Base-by-base conservation (phyloP, 345 rosid genomes). In the Adansonia digitata region DNA sequence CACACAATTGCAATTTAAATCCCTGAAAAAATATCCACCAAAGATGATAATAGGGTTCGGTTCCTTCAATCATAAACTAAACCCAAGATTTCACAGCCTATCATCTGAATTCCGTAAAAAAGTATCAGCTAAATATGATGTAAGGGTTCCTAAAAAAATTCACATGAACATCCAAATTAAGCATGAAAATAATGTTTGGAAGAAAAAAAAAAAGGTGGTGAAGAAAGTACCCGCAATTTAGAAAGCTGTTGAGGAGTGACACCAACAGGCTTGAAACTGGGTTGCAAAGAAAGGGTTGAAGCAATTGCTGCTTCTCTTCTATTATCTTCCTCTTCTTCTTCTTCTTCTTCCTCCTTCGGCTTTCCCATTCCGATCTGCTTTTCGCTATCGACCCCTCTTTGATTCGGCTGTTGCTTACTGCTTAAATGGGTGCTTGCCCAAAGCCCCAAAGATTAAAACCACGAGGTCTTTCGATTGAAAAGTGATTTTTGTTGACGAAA, bases 221-320 rank as follows among this genome's bases (percentile, higher is more conserved):
- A 29, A 34, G 56, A 51, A 1, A 17, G 53, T 75, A 88, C 97
- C 73, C 81, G 91, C 49, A 91, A 80, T 82, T 89, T 89, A 40
- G 89, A 81, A 43, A 88, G 76, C 80, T 88, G 92, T 24, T 82
- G 79, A 51, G 74, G 71, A 22, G 87, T 71, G 66, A 87, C 72
- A 62, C 81, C 82, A 52, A 77, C 63, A 77, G 81, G 64, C 52
- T 80, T 87, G 78, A 82, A 84, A 82, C 78, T 73, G 52, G 88
- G 78, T 15, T 74, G 88, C 15, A 85, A 79, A 82, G 78, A 57
- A 24, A 65, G 75, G 26, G 85, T 72, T 2, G 94, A 88, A 13
- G 89, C 86, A 18, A 89, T 79, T 31, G 86, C 80, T 8, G 76
- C 81, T 83, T 88, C 97, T 77, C 88, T 86, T 51, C 84, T 81